phyloP scores from a whole-genome alignment of 176 grass and related monocot species.

The Ensete glaucum region DNA sequence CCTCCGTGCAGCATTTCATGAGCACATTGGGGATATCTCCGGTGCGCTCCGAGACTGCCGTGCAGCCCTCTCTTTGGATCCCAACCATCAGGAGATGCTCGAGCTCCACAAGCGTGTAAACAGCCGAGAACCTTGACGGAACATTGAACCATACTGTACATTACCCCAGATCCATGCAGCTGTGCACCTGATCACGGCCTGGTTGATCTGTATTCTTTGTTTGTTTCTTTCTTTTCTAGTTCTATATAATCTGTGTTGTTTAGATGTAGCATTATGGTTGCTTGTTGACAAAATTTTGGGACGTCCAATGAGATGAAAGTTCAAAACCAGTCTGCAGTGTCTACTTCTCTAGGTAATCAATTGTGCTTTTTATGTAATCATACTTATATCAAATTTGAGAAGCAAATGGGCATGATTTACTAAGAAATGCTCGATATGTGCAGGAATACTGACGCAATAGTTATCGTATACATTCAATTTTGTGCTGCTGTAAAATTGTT shows the following conservation, averaged over 20 bases:
- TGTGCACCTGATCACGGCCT: not conserved
- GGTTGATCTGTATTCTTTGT: conserved; percentile 11
- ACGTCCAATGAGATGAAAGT: not conserved
- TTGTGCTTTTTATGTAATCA: too few relatives aligned
- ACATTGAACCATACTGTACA: not conserved
- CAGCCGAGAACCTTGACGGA: conserved; percentile 63
- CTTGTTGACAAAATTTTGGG: not conserved
- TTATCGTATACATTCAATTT: too few relatives aligned
- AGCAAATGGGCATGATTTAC: too few relatives aligned
- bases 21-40: conserved; percentile 59
- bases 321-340: not conserved
- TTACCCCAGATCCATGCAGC: conserved; percentile 9
- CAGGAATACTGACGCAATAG: too few relatives aligned
- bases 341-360: not conserved
- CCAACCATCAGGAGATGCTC: conserved; percentile 87
- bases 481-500: too few relatives aligned
- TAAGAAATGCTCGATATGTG: too few relatives aligned
- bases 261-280: conserved; percentile 1
- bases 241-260: not conserved
- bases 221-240: not conserved
- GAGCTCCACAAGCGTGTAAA: conserved; percentile 85
- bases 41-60: conserved; percentile 66
- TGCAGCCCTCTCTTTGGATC: conserved; percentile 74
- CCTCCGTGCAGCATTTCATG: conserved; percentile 77
- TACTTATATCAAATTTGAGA: too few relatives aligned